A percentile compares a stretch with the other conserved stretches of the same genome.
Conservation (phyloP, 441 rosid genomes). For the Pelargonium myrrhifolium region DNA sequence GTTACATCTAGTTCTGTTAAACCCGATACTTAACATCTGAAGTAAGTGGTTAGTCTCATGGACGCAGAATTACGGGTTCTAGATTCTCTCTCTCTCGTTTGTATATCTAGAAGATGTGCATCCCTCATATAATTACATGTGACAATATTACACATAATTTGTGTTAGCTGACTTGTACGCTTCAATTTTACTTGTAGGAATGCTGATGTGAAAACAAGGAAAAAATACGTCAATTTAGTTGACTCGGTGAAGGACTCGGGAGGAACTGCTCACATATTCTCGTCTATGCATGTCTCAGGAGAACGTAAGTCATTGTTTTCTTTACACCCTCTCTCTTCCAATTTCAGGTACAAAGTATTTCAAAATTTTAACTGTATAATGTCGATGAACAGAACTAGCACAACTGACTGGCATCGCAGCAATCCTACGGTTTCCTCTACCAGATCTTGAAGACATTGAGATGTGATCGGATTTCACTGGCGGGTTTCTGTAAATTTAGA, state of each 20-base stretch:
- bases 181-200: slow-evolving; percentile 44
- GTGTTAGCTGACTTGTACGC: too few species aligned
- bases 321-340: neutral
- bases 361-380: neutral
- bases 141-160: neutral
- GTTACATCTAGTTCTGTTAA: too few species aligned
- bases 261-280: slow-evolving; percentile 71
- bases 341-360: too few species aligned
- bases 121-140: too few species aligned
- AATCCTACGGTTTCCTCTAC: slow-evolving; percentile 83
- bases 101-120: too few species aligned
- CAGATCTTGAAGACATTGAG: slow-evolving; percentile 91
- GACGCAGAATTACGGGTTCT: too few species aligned
- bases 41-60: too few species aligned
- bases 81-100: too few species aligned
- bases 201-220: slow-evolving; percentile 55
- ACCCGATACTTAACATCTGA: too few species aligned
- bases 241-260: slow-evolving; percentile 71
- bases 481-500: neutral
- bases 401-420: slow-evolving; percentile 90
- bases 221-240: slow-evolving; percentile 63
- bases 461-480: slow-evolving; percentile 35
- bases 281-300: slow-evolving; percentile 92
- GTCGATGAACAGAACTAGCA: slow-evolving; percentile 49
- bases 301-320: slow-evolving; percentile 53